phyloP scores from a whole-genome alignment of 1,284 basidiomycete species.

The Inonotus hispidus region DNA sequence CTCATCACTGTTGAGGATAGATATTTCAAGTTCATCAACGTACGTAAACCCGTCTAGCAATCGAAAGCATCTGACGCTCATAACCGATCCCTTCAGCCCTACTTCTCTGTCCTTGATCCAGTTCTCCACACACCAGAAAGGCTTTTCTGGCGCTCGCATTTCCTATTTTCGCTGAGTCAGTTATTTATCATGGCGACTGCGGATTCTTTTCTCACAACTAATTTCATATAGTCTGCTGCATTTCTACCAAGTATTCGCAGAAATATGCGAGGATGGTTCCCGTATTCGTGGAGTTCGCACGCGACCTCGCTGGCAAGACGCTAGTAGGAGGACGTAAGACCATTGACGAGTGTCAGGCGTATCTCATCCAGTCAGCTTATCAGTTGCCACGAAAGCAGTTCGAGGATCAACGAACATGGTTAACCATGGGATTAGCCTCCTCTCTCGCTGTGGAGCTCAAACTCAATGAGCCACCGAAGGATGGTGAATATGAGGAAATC shows the following conservation, averaged over 20 bases:
- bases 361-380: slow-evolving; percentile 45
- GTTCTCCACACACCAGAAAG: slow-evolving; percentile 47
- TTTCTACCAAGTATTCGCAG: slow-evolving; percentile 33
- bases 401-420: slow-evolving; percentile 52
- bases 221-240: slow-evolving; percentile 40
- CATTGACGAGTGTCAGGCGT: slow-evolving; percentile 56
- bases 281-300: slow-evolving; percentile 43
- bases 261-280: slow-evolving; percentile 9
- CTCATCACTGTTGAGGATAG: slow-evolving; percentile 26
- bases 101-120: slow-evolving; percentile 50
- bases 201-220: background rate
- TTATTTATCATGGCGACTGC: slow-evolving; percentile 19
- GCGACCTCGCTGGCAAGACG: slow-evolving; percentile 45
- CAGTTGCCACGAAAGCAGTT: slow-evolving; percentile 51
- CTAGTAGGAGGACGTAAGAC: slow-evolving; percentile 43
- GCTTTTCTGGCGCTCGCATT: slow-evolving; percentile 45
- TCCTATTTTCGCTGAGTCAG: slow-evolving; percentile 58
- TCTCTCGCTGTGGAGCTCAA: slow-evolving; percentile 48
- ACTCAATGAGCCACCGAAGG: slow-evolving; percentile 40
- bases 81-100: slow-evolving; percentile 34
- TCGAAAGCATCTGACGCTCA: background rate
- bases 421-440: slow-evolving; percentile 55
- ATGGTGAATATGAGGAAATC: slow-evolving; percentile 22
- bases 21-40: slow-evolving; percentile 49
- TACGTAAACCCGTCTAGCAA: slow-evolving; percentile 24